Evolutionary conservation across 179 eudicot genomes (phyloP).

Genomic region (Spinacia oleracea): DNA sequence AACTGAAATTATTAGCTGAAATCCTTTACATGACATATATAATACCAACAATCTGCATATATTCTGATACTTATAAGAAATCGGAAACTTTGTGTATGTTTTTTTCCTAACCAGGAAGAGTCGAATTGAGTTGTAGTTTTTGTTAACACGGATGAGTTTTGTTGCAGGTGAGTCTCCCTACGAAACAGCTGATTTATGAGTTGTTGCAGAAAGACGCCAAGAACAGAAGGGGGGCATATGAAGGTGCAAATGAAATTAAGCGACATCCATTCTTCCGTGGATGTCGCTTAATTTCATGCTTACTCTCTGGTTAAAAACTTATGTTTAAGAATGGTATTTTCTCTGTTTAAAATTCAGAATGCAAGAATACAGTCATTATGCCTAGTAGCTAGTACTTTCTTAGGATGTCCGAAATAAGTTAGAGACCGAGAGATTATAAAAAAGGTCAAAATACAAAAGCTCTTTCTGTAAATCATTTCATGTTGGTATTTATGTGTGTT

Average conservation of each 20-base stretch:
- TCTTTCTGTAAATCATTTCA: neutral
- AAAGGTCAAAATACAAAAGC: too few relatives aligned
- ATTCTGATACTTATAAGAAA: neutral
- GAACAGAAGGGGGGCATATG: constrained; percentile 80
- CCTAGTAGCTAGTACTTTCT: too few relatives aligned
- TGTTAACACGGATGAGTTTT: neutral
- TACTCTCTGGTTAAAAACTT: too few relatives aligned
- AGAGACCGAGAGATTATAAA: too few relatives aligned
- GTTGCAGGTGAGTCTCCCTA: constrained; percentile 75
- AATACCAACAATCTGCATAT: neutral
- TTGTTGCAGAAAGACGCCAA: constrained; percentile 87
- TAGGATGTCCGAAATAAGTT: too few relatives aligned
- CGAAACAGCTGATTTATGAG: constrained; percentile 76
- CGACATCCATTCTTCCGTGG: constrained; percentile 90
- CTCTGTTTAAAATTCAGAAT: too few relatives aligned
- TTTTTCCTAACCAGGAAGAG: neutral
- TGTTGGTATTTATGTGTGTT: neutral
- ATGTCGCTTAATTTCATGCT: constrained; percentile 74
- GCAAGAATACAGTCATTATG: too few relatives aligned
- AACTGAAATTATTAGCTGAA: too few relatives aligned
- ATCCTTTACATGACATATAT: neutral
- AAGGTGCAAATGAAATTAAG: constrained; percentile 93
- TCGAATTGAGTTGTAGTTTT: neutral
- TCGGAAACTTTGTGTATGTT: too few relatives aligned
- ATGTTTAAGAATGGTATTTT: too few relatives aligned